Evolutionary conservation across 2,329 filamentous ascomycete species (phyloP), one percentile per base, ranked within the genome.

Genomic region (Metarhizium album): DNA sequence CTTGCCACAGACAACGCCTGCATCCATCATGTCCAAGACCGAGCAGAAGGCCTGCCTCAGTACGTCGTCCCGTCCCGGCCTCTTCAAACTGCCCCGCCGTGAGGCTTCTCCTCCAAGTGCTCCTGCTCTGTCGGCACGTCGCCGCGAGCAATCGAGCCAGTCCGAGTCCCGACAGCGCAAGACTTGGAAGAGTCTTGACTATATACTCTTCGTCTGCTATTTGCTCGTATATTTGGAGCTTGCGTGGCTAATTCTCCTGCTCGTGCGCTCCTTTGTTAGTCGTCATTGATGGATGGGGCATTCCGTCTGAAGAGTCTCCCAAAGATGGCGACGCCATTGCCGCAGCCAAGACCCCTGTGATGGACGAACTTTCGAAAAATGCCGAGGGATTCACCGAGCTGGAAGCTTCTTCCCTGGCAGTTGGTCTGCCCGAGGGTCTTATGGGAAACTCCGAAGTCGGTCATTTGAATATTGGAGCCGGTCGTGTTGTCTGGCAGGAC

Each of bases 381-480:
- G 74, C 84, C 31, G 84, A 91, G 62, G 90, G 90, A 55, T 98
- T 85, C 74, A 89, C 87, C 57, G 84, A 94, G 73, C 84, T 98
- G 55, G 93, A 98, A 62, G 93, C 93, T 52, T 97, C 93, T 2
- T 97, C 93, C 42, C 80, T 95, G 54, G 93, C 93, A 45, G 93
- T 98, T 58, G 93, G 93, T 58, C 81, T 98, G 49, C 93, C 93
- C 20, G 90, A 98, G 67, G 93, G 93, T 53, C 77, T 98, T 59
- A 98, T 98, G 93, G 93, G 93, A 58, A 98, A 98, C 78, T 95
- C 88, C 61, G 93, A 98, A 72, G 93, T 98, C 68, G 93, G 93
- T 55, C 93, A 98, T 72, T 73, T 98, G 74, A 98, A 98, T 78
- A 97, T 98, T 68, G 93, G 93, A 62, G 93, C 93, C 53, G 93